These are phyloP conservation scores for Calycina marina DNA, from an alignment of 2,329 filamentous ascomycete species.

Conservation along the genomic window DNA sequence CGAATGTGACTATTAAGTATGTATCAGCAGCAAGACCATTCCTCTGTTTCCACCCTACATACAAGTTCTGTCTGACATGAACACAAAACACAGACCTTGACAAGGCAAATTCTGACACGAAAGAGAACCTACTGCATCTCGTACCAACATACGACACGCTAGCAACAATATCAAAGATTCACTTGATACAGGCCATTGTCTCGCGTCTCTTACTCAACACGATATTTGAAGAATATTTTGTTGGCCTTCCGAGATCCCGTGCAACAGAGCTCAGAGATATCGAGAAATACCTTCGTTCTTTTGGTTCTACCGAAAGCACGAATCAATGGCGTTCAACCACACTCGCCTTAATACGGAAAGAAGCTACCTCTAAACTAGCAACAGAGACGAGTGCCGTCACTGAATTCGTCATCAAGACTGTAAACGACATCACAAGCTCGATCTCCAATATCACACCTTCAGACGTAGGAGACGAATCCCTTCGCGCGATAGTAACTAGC, in stretches of 20 bases:
- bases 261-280: constrained; percentile 29
- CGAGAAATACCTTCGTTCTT: constrained; percentile 14
- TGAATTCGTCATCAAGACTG: constrained; percentile 29
- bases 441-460: constrained; percentile 24
- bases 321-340: constrained; percentile 57
- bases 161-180: constrained; percentile 38
- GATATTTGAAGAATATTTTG: constrained; percentile 48
- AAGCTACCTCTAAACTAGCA: constrained; percentile 31
- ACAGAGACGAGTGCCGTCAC: constrained; percentile 29
- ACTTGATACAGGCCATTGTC: constrained; percentile 47
- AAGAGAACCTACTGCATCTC: constrained; percentile 30
- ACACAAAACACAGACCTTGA: constrained; percentile 27
- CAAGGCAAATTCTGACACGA: constrained; percentile 26
- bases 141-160: constrained; percentile 44
- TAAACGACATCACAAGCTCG: constrained; percentile 34
- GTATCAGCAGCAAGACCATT: too few species aligned
- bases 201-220: constrained; percentile 43
- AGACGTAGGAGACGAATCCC: constrained; percentile 33
- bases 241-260: constrained; percentile 42
- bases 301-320: constrained; percentile 33
- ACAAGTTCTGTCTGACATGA: constrained; percentile 5
- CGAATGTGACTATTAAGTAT: too few species aligned
- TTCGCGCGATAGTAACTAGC: constrained; percentile 36
- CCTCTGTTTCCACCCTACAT: neutral
- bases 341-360: constrained; percentile 41